Conservation (phyloP, 2,329 filamentous ascomycete species). For the Curvularia hawaiiensis region DNA sequence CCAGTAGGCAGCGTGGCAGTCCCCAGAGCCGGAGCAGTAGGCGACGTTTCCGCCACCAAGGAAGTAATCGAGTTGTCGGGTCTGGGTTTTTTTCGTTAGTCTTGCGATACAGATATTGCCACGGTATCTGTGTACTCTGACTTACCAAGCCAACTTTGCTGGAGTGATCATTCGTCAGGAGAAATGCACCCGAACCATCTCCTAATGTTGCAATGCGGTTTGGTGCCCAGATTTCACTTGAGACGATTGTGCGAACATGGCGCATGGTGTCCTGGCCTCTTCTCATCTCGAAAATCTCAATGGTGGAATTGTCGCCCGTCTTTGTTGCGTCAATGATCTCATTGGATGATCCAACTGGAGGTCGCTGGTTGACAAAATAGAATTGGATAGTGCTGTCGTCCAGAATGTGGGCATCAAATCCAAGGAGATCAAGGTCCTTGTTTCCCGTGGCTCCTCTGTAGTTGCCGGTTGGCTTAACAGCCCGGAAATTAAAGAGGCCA, state of each 20-base stretch:
- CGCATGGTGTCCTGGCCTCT: conserved; percentile 29
- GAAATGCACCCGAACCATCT: conserved; percentile 27
- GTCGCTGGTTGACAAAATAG: conserved; percentile 36
- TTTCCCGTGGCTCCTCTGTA: conserved; percentile 34
- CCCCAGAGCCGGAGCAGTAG: conserved; percentile 25
- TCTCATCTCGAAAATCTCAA: conserved; percentile 36
- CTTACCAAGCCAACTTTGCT: conserved; percentile 31
- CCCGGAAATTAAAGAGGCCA: conserved; percentile 31
- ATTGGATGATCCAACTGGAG: conserved; percentile 30
- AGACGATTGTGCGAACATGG: conserved; percentile 30
- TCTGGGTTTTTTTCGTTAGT: conserved; percentile 8
- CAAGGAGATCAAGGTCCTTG: conserved; percentile 28
- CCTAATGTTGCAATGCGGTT: conserved; percentile 33
- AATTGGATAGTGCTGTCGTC: conserved; percentile 34
- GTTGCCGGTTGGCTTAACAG: conserved; percentile 25
- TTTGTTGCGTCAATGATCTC: conserved; percentile 29
- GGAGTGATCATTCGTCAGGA: conserved; percentile 38
- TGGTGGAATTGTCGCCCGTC: conserved; percentile 32
- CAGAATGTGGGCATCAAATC: conserved; percentile 35
- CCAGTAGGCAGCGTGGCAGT: conserved; percentile 25
- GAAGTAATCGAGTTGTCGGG: conserved; percentile 28
- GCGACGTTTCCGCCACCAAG: conserved; percentile 38
- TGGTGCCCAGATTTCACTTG: conserved; percentile 25
- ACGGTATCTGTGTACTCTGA: background rate
- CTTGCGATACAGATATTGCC: background rate